These are phyloP conservation scores for Babesia divergens DNA, from an alignment of 169 alveolate genomes.

Conservation along the genomic window DNA sequence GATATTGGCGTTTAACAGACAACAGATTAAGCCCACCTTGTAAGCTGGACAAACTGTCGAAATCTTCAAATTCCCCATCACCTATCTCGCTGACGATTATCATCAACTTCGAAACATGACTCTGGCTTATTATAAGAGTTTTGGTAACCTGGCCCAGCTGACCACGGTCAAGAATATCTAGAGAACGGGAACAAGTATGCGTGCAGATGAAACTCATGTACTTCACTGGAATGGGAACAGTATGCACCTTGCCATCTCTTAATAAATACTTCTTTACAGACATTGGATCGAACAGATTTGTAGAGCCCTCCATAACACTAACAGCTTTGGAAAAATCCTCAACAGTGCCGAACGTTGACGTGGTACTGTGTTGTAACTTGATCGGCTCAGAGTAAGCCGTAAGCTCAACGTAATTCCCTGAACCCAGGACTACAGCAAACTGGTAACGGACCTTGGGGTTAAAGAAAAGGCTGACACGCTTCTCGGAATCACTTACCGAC, in stretches of 20 bases:
- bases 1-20: conserved; percentile 11
- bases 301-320: conserved; percentile 12
- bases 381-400: conserved; percentile 18
- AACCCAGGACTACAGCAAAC: conserved; percentile 31
- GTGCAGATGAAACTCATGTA: conserved; percentile 13
- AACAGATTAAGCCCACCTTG: background rate
- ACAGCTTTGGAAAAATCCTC: conserved; percentile 13
- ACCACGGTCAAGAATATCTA: conserved; percentile 30
- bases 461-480: conserved; percentile 24
- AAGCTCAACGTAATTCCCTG: conserved; percentile 30
- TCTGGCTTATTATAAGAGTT: background rate
- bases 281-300: conserved; percentile 13
- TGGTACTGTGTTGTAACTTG: conserved; percentile 27
- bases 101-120: conserved; percentile 6
- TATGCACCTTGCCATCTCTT: background rate
- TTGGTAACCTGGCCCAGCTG: conserved; percentile 22
- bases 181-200: conserved; percentile 25
- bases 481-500: background rate
- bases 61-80: conserved; percentile 14
- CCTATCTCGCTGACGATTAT: conserved; percentile 6
- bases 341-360: background rate
- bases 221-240: background rate
- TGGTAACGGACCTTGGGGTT: conserved; percentile 30
- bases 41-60: background rate
- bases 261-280: background rate